These are phyloP conservation scores for Blastobotrys capitulatus DNA, from an alignment of 1,139 yeast species.

Conservation along the genomic window DNA sequence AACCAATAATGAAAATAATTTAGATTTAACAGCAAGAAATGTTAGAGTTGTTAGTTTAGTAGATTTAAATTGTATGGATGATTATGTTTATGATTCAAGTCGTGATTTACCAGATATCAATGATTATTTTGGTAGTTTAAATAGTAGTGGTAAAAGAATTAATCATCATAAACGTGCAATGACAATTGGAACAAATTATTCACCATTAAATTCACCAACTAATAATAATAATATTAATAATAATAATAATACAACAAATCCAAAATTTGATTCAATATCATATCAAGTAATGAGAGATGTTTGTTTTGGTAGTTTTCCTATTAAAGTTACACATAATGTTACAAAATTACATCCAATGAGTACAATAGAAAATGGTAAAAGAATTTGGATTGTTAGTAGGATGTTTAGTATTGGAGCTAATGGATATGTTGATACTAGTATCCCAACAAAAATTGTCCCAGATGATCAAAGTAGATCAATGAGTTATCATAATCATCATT, in stretches of 20 bases:
- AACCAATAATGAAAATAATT: conserved; percentile 13
- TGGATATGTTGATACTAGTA: conserved; percentile 2
- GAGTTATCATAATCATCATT: neutral
- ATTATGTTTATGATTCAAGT: conserved; percentile 24
- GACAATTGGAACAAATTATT: neutral
- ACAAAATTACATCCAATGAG: conserved; percentile 27
- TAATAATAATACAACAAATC: neutral
- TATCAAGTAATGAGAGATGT: conserved; percentile 21
- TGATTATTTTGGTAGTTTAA: neutral
- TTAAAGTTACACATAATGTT: conserved; percentile 19
- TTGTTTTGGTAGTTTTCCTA: conserved; percentile 26
- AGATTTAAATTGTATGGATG: conserved; percentile 21
- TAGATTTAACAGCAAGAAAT: conserved; percentile 18
- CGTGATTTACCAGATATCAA: neutral
- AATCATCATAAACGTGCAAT: neutral
- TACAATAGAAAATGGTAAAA: conserved; percentile 2
- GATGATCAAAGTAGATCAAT: conserved; percentile 6
- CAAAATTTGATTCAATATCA: conserved; percentile 14
- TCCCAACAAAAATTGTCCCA: conserved; percentile 9
- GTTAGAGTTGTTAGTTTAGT: conserved; percentile 25
- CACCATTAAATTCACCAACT: neutral
- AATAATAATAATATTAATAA: neutral
- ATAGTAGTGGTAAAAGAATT: neutral
- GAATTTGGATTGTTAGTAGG: conserved; percentile 22
- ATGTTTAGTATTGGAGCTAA: conserved; percentile 19